Evolutionary conservation across 2,329 filamentous ascomycete genomes (phyloP).

Genomic region (Colletotrichum kahawae): DNA sequence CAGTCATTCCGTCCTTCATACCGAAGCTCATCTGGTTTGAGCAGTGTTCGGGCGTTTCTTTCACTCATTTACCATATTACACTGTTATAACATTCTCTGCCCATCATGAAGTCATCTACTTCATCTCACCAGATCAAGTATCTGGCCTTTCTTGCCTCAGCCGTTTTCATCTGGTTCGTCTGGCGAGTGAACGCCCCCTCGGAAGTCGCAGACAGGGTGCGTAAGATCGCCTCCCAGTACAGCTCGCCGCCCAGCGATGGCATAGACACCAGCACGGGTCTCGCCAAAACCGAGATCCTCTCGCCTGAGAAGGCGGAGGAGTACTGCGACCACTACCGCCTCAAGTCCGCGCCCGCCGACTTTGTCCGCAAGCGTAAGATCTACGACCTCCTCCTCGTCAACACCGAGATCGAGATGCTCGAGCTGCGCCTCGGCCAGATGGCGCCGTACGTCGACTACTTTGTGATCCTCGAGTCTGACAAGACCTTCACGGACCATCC

Average conservation of each 20-base stretch:
- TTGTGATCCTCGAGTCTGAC: constrained; percentile 64
- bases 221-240: background rate
- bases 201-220: background rate
- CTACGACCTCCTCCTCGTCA: constrained; percentile 68
- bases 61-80: background rate
- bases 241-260: background rate
- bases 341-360: constrained; percentile 35
- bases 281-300: constrained; percentile 4
- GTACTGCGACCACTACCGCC: constrained; percentile 42
- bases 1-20: background rate
- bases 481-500: constrained; percentile 61
- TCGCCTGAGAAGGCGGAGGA: constrained; percentile 15
- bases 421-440: constrained; percentile 67
- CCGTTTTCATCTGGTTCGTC: constrained; percentile 19
- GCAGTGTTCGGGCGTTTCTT: background rate
- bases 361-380: constrained; percentile 48
- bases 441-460: constrained; percentile 66
- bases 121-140: constrained; percentile 9
- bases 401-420: constrained; percentile 68
- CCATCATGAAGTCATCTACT: background rate
- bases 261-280: background rate
- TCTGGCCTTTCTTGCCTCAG: background rate
- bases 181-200: constrained; percentile 1
- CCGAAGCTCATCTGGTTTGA: background rate
- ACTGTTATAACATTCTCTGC: background rate